Conservation (phyloP, 2,329 filamentous ascomycete genomes). For the Talaromyces albobiverticillius region DNA sequence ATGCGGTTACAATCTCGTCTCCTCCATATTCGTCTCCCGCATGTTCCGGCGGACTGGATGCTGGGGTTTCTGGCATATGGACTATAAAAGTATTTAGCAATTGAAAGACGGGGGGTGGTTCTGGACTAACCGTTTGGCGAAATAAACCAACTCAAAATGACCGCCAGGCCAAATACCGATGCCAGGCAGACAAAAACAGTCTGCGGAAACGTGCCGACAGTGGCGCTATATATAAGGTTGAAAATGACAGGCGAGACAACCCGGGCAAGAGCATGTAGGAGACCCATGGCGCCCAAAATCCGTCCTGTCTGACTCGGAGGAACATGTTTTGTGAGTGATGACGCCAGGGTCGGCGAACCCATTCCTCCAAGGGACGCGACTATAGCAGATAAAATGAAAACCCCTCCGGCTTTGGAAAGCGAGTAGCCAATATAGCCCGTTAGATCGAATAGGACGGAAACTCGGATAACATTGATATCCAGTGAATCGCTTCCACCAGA, state of each 20-base stretch:
- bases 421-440: slow-evolving; percentile 74
- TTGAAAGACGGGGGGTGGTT: background rate
- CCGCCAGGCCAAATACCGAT: slow-evolving; percentile 62
- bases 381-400: slow-evolving; percentile 71
- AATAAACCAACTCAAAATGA: slow-evolving; percentile 68
- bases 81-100: slow-evolving; percentile 13
- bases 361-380: slow-evolving; percentile 78
- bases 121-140: slow-evolving; percentile 66
- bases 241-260: slow-evolving; percentile 79
- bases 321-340: slow-evolving; percentile 85
- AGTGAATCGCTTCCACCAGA: slow-evolving; percentile 72
- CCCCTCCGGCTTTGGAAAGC: slow-evolving; percentile 56
- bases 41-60: slow-evolving; percentile 5
- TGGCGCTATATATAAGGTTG: slow-evolving; percentile 79
- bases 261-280: slow-evolving; percentile 78
- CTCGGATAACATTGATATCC: slow-evolving; percentile 73
- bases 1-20: background rate
- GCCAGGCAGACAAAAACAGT: slow-evolving; percentile 77
- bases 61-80: slow-evolving; percentile 7
- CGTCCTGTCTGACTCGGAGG: slow-evolving; percentile 77
- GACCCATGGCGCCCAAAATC: slow-evolving; percentile 80
- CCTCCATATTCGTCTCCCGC: background rate
- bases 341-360: slow-evolving; percentile 79
- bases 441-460: slow-evolving; percentile 72
- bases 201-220: slow-evolving; percentile 74